Evolutionary conservation across 1,284 basidiomycete genomes (phyloP).

Genomic region (Pseudozyma pruni): DNA sequence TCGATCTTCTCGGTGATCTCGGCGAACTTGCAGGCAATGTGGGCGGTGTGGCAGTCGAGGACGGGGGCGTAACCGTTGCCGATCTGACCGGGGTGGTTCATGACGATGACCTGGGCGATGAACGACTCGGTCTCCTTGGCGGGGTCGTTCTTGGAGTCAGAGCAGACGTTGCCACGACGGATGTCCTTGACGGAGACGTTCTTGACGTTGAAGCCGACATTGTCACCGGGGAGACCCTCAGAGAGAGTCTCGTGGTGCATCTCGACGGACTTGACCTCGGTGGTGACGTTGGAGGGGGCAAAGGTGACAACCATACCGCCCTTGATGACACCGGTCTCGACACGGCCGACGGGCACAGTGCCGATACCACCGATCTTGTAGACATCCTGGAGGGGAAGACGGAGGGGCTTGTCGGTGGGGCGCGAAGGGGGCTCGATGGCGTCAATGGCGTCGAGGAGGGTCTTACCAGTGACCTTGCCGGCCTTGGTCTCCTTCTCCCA

Average conservation of each 20-base stretch:
- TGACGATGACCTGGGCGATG: conserved; percentile 99
- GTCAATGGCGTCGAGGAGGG: conserved; percentile 98
- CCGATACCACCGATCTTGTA: conserved; percentile 99
- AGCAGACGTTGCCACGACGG: conserved; percentile 98
- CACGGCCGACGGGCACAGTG: conserved; percentile 99
- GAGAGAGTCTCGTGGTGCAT: conserved; percentile 99
- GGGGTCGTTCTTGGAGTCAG: conserved; percentile 99
- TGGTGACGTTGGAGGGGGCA: conserved; percentile 96
- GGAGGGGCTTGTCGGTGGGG: conserved; percentile 99
- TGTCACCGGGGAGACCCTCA: conserved; percentile 96
- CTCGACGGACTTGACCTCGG: conserved; percentile 99
- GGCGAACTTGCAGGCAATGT: conserved; percentile 99
- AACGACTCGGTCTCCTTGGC: conserved; percentile 99
- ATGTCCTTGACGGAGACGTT: conserved; percentile 99
- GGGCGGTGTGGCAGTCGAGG: conserved; percentile 99
- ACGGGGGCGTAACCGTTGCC: conserved; percentile 97
- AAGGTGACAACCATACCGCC: conserved; percentile 96
- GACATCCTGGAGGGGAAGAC: conserved; percentile 99
- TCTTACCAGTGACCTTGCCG: conserved; percentile 95
- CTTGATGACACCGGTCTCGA: conserved; percentile 99
- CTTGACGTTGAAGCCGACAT: conserved; percentile 91
- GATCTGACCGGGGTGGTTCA: conserved; percentile 99
- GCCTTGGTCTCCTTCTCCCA: conserved; percentile 78
- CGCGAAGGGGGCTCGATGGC: conserved; percentile 97
- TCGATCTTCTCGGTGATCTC: conserved; percentile 99